Conservation (phyloP, 805 yeast genomes). For the Ogataea methylovora region DNA sequence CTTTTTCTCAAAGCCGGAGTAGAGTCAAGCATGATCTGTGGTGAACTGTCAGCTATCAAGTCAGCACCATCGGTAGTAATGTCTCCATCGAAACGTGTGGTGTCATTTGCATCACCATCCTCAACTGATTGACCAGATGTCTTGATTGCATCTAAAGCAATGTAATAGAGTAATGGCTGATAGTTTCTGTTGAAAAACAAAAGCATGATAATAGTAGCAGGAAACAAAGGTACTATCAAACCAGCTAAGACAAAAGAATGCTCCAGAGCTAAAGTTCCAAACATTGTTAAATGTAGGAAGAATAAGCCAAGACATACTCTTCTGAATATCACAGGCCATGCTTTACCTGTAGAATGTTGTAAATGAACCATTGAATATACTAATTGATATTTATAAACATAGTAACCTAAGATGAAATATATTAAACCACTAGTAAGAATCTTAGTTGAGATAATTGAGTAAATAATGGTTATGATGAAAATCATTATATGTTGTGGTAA, state of each 20-base stretch:
- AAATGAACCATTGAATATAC: constrained; percentile 57
- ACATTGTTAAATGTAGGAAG: constrained; percentile 54
- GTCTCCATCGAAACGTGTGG: background rate
- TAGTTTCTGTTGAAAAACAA: constrained; percentile 49
- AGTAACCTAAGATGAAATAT: constrained; percentile 49
- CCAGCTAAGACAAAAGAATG: constrained; percentile 44
- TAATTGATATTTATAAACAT: constrained; percentile 55
- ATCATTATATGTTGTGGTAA: constrained; percentile 56
- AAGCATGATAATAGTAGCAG: constrained; percentile 35
- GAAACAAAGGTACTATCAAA: constrained; percentile 41
- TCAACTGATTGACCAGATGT: constrained; percentile 25
- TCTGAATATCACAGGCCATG: constrained; percentile 57
- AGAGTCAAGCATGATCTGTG: background rate
- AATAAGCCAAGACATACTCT: constrained; percentile 48
- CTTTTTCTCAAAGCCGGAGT: constrained; percentile 22
- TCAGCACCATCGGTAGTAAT: constrained; percentile 2
- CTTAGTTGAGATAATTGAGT: constrained; percentile 55
- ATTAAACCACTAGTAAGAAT: constrained; percentile 51
- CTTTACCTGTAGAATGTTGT: constrained; percentile 59
- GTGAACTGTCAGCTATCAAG: background rate
- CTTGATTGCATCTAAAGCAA: constrained; percentile 53
- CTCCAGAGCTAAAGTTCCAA: constrained; percentile 55
- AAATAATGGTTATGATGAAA: constrained; percentile 49
- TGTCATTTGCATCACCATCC: constrained; percentile 9
- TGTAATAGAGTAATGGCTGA: constrained; percentile 44